A percentile compares a stretch with the other conserved stretches of the same genome.
Conservation (phyloP, 164 flowering plant species). For the Aristolochia fimbriata region DNA sequence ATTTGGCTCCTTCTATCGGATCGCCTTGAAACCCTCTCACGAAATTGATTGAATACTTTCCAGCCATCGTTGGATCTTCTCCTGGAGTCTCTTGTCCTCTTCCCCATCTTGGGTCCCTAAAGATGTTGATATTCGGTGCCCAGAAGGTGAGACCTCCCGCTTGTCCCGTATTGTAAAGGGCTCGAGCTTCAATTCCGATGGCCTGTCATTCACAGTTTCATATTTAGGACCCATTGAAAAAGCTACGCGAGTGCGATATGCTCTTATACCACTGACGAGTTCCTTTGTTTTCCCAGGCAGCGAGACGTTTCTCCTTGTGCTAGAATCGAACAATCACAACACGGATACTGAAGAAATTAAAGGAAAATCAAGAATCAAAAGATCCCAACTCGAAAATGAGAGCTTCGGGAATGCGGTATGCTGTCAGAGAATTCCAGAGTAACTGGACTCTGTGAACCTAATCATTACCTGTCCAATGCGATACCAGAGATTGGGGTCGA, state of each 20-base stretch:
- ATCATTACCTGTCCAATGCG: slow-evolving; percentile 60
- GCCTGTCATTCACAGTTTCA: slow-evolving; percentile 24
- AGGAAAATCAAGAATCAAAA: no score
- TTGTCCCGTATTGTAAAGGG: background rate
- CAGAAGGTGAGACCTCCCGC: background rate
- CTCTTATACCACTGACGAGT: no score
- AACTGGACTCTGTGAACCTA: no score
- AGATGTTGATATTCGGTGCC: background rate
- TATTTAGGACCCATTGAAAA: no score
- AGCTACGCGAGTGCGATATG: no score
- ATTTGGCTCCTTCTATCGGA: background rate
- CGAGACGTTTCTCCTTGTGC: no score
- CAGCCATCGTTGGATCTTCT: background rate
- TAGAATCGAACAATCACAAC: no score
- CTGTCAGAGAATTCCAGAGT: no score
- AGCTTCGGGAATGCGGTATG: no score
- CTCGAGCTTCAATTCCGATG: slow-evolving; percentile 7
- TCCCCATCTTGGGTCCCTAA: slow-evolving; percentile 7
- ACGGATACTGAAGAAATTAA: no score
- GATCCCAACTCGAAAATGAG: no score
- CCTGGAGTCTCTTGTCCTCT: background rate
- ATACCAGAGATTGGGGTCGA: slow-evolving; percentile 61
- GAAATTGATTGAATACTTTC: background rate
- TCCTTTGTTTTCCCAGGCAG: no score
- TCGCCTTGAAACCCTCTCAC: background rate